Evolutionary conservation across 176 grass and related monocot species (phyloP), one percentile per base, ranked within the genome.

Genomic region (Triticum aestivum): DNA sequence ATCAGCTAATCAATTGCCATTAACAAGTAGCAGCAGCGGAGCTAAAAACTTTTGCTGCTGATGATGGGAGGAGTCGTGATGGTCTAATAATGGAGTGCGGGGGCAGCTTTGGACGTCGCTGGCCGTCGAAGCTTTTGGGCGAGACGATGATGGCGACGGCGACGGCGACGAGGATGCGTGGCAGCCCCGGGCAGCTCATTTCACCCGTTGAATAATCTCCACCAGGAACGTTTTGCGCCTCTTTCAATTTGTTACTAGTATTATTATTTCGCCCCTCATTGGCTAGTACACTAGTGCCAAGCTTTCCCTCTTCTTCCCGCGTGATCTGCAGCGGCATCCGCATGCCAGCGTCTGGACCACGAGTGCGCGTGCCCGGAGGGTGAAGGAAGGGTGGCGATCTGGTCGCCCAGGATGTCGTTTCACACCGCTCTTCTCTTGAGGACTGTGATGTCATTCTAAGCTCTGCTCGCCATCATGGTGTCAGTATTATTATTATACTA

Each of bases 341-440:
- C 84, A n/a, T 74, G 89, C 80, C 34, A 59, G 73, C 58, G 15
- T 81, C 49, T 87, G 89, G 79, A 74, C 84, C 80, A 79, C 74
- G 44, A 20, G 24, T 11, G 69, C 51, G 33, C 8, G 24, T 21
- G 69, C 51, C 71, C 18, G 49, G 26, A 17, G 63, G 72, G 71
- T 83, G 65, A 84, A 79, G 72, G 79, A 82, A 69, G 14, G 72
- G 42, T 23, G 68, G 1, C n/a, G 34, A 38, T 69, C 52, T 56
- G 17, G 17, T 58, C 54, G 4, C 65, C 32, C 84, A 17, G n/a
- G 29, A 1, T 0, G 27, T 37, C 2, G 27, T 75, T 62, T 67
- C 42, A 45, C 59, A 80, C 11, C 37, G 30, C 38, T 20, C 63
- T 5, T 23, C 24, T 20, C 26, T 20, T 24, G 58, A 26, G 23